Base-by-base conservation (phyloP, 2,329 filamentous ascomycete genomes). In the Ilyonectria robusta region DNA sequence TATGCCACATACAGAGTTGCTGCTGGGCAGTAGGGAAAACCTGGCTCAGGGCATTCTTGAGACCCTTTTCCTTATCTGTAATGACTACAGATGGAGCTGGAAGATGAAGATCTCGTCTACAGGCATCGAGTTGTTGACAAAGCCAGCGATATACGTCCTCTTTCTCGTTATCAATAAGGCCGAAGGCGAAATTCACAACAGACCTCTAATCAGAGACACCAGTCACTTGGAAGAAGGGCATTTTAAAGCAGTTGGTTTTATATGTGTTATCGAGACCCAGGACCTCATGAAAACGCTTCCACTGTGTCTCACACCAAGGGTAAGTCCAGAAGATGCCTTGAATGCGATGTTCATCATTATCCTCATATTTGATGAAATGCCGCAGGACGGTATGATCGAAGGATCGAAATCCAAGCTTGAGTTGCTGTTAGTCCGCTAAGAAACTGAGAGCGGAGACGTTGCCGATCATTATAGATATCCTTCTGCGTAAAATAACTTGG, bases 271-370 rank as follows among this genome's bases (percentile, higher is more conserved):
- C 21, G 9, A 47, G 17, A 23, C 44, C 44, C 9, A 47, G 44
- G 17, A 47, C 44, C 44, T 47, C 21, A 47, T 4, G 44, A 47
- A 47, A 47, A n/a, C 44, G 44, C 44, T 47, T 47, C 44, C 44
- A 47, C 21, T 47, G 44, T n/a, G 6, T 47, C 21, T 47, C 44
- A 47, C 44, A 47, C 44, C 21, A 47, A 19, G 21, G 44, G 9
- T 47, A 47, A 23, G 44, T 47, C 44, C 44, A 47, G 17, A 47
- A 23, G 17, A n/a, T 23, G 5, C 17, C 21, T 19, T 23, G 17
- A n/a, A 47, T 23, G 44, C 21, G 44, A 23, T 47, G 17, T 19
- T 47, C 21, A 47, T 47, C 44, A 47, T 47, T 6, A 47, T 47
- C 21, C 4, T 47, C 17, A 23, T 47, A 47, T 23, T 47, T n/a